Conservation (phyloP, 106 monocot species). For the Apostasia shenzhenica region DNA sequence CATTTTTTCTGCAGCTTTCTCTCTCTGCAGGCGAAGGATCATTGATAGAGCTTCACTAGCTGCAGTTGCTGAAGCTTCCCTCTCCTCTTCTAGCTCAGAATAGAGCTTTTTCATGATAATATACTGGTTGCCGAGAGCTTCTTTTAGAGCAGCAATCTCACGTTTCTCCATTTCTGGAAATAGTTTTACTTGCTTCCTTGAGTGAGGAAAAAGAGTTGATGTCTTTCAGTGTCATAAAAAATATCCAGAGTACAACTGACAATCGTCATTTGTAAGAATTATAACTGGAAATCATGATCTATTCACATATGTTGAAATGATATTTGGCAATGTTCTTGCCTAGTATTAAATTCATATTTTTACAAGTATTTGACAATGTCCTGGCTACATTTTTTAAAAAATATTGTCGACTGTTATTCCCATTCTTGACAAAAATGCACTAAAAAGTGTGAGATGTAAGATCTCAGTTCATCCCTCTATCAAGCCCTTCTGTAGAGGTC, state of each 20-base stretch:
- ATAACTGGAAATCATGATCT: too few species aligned
- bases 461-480: too few species aligned
- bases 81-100: conserved; percentile 73
- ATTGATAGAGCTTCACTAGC: conserved; percentile 72
- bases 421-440: too few species aligned
- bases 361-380: too few species aligned
- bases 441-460: too few species aligned
- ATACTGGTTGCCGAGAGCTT: conserved; percentile 47
- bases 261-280: neutral
- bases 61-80: conserved; percentile 80
- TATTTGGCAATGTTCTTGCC: too few species aligned
- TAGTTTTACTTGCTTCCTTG: neutral
- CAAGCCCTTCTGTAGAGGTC: too few species aligned
- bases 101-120: conserved; percentile 46
- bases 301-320: too few species aligned
- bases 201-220: neutral
- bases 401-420: too few species aligned
- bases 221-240: neutral
- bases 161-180: conserved; percentile 28
- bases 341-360: too few species aligned
- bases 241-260: neutral
- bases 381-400: too few species aligned
- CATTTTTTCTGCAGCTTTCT: conserved; percentile 81
- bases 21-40: conserved; percentile 79
- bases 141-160: conserved; percentile 40